These are phyloP conservation scores for Brettanomyces anomalus DNA, from an alignment of 805 yeast genomes.

Conservation along the genomic window DNA sequence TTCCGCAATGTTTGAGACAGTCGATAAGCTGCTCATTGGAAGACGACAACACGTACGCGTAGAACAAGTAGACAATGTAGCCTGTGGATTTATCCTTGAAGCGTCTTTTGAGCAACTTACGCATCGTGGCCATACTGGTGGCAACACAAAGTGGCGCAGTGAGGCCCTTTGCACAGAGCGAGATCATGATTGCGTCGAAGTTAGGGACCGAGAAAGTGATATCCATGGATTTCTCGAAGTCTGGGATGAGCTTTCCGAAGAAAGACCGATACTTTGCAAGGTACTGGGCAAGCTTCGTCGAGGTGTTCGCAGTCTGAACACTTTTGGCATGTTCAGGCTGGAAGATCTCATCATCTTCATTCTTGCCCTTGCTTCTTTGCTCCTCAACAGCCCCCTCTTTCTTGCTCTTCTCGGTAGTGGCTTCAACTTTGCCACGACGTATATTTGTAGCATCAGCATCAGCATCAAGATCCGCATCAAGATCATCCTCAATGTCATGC, in stretches of 20 bases:
- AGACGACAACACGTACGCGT: slow-evolving; percentile 24
- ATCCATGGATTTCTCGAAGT: slow-evolving; percentile 34
- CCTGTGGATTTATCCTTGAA: slow-evolving; percentile 24
- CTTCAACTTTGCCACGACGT: too few species aligned
- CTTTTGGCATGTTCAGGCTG: too few species aligned
- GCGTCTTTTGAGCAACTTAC: slow-evolving; percentile 34
- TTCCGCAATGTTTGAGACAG: slow-evolving; percentile 26
- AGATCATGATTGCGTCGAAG: slow-evolving; percentile 42
- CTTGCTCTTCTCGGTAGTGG: too few species aligned
- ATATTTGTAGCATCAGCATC: too few species aligned
- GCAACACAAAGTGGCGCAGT: slow-evolving; percentile 47
- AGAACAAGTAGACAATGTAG: slow-evolving; percentile 24
- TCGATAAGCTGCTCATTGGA: slow-evolving; percentile 28
- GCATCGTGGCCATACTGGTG: slow-evolving; percentile 37
- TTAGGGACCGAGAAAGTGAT: slow-evolving; percentile 33
- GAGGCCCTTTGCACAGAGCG: slow-evolving; percentile 46
- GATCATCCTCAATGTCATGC: too few species aligned
- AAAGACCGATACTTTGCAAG: slow-evolving; percentile 8
- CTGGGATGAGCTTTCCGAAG: slow-evolving; percentile 16
- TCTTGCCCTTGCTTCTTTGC: too few species aligned
- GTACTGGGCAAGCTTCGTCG: not conserved
- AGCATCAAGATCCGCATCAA: too few species aligned
- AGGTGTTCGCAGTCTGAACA: too few species aligned
- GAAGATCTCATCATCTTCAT: too few species aligned
- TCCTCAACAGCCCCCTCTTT: too few species aligned